Percentiles rank a stretch among this genome's conserved stretches.
phyloP scores from a whole-genome alignment of 768 basidiomycete species.

The Solioccasus polychromus region DNA sequence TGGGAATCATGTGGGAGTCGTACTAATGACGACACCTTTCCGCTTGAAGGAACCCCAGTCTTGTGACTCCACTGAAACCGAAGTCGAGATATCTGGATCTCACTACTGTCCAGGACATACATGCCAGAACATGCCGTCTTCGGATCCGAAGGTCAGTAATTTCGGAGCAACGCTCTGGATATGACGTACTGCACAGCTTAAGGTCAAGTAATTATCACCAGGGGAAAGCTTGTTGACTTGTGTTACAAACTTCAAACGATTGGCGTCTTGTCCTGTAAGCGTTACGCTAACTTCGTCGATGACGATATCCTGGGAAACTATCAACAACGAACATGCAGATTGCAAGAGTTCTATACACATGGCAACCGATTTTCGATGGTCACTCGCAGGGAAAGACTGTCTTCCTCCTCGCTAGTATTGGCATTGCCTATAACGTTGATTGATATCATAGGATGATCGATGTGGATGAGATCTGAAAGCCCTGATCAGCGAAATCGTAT shows the following conservation, averaged over 20 bases:
- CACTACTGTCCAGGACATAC: slow-evolving; percentile 64
- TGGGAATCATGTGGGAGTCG: slow-evolving; percentile 60
- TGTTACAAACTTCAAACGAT: slow-evolving; percentile 55
- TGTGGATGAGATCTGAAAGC: slow-evolving; percentile 56
- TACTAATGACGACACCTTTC: slow-evolving; percentile 43
- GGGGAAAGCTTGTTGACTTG: slow-evolving; percentile 44
- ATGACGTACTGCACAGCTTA: slow-evolving; percentile 71
- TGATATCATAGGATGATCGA: slow-evolving; percentile 68
- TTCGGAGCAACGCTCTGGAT: neutral
- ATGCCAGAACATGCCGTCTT: slow-evolving; percentile 67
- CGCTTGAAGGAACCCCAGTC: slow-evolving; percentile 19
- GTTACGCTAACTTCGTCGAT: slow-evolving; percentile 60
- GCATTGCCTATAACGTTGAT: slow-evolving; percentile 49
- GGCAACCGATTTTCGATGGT: slow-evolving; percentile 65
- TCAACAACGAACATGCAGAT: slow-evolving; percentile 6
- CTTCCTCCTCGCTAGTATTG: slow-evolving; percentile 52
- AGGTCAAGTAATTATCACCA: slow-evolving; percentile 54
- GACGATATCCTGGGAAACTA: slow-evolving; percentile 47
- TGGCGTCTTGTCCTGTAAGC: slow-evolving; percentile 61
- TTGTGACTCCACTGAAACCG: slow-evolving; percentile 64
- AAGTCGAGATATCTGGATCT: slow-evolving; percentile 62
- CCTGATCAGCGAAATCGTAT: slow-evolving; percentile 10
- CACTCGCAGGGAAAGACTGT: slow-evolving; percentile 62
- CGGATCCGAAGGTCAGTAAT: neutral
- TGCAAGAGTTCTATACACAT: slow-evolving; percentile 54